Percentiles rank a stretch among this genome's conserved stretches.
Conservation (phyloP, 1,139 yeast species). For the Geotrichum cucujoidarum region DNA sequence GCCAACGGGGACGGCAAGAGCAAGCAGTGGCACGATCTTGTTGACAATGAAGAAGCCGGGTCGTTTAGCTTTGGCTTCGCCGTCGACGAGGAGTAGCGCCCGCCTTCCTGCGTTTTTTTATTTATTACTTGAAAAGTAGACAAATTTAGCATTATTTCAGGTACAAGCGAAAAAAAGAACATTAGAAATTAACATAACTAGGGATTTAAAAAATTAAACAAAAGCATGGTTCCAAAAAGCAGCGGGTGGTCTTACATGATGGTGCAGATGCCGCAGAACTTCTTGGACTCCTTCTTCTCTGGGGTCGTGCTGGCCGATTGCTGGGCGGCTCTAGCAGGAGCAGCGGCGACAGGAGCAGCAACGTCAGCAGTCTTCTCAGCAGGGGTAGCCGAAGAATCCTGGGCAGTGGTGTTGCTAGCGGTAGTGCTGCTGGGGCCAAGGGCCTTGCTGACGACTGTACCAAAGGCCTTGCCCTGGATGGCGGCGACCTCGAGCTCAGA, state of each 20-base stretch:
- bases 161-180: not conserved
- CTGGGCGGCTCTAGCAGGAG: constrained; percentile 15
- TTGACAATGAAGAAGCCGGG: constrained; percentile 22
- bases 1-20: constrained; percentile 14
- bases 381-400: constrained; percentile 16
- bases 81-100: constrained; percentile 2
- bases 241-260: too few species aligned
- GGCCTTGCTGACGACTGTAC: constrained; percentile 27
- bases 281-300: constrained; percentile 19
- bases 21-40: constrained; percentile 26
- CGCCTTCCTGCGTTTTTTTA: too few species aligned
- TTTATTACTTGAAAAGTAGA: not conserved
- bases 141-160: not conserved
- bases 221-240: too few species aligned
- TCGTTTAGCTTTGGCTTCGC: constrained; percentile 33
- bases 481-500: constrained; percentile 57
- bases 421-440: too few species aligned
- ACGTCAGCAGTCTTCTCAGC: constrained; percentile 18
- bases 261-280: constrained; percentile 25
- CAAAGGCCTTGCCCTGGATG: constrained; percentile 58
- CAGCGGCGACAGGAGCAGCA: constrained; percentile 13
- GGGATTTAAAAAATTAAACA: too few species aligned
- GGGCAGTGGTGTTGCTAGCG: constrained; percentile 15
- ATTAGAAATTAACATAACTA: not conserved
- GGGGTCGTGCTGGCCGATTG: constrained; percentile 12